phyloP scores from a whole-genome alignment of 2,329 filamentous ascomycete genomes.

The Leptographium galeiforme region DNA sequence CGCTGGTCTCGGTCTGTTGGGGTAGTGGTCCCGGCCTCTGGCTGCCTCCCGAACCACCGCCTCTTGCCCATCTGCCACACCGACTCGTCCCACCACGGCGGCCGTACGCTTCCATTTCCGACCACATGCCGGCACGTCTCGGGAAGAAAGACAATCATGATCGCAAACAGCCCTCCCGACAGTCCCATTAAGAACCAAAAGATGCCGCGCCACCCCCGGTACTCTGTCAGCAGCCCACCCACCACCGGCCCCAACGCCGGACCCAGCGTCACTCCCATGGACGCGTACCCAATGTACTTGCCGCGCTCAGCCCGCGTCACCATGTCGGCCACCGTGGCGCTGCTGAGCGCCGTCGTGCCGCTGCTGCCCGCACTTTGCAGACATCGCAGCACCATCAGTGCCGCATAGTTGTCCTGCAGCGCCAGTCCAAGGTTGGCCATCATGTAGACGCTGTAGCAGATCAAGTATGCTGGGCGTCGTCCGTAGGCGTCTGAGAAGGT shows the following conservation, averaged over 20 bases:
- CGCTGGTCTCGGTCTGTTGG: conserved; percentile 5
- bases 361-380: conserved; percentile 38
- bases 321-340: conserved; percentile 33
- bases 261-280: conserved; percentile 21
- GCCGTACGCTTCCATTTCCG: conserved; percentile 28
- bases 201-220: conserved; percentile 36
- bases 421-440: conserved; percentile 31
- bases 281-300: conserved; percentile 31
- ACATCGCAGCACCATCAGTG: conserved; percentile 33
- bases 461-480: conserved; percentile 31
- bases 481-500: conserved; percentile 34
- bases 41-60: background rate
- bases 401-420: conserved; percentile 26
- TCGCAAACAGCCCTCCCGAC: conserved; percentile 19
- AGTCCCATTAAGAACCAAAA: conserved; percentile 43
- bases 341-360: conserved; percentile 37
- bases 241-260: conserved; percentile 32
- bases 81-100: conserved; percentile 16
- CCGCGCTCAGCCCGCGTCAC: conserved; percentile 42
- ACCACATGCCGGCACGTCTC: conserved; percentile 24
- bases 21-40: conserved; percentile 3
- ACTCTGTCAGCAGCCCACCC: conserved; percentile 37
- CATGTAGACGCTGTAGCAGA: conserved; percentile 31
- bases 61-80: background rate
- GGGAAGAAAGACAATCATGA: conserved; percentile 15